Conservation (phyloP, 495 filamentous ascomycete species). For the Opeltia flavorubescens region DNA sequence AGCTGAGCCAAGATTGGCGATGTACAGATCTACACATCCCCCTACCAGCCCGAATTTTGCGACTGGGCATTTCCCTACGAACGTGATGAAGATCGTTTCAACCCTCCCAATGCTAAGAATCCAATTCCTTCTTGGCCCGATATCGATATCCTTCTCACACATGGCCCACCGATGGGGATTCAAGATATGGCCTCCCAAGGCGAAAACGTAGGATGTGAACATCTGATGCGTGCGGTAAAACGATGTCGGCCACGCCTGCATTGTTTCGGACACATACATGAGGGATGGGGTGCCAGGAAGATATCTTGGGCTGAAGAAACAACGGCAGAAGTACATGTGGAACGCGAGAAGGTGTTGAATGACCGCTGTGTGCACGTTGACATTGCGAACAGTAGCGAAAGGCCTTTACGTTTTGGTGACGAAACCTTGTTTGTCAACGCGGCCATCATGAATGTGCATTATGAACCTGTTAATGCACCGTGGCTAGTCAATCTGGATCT, state of each 20-base stretch:
- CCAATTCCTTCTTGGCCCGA: constrained; percentile 28
- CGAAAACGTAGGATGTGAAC: constrained; percentile 32
- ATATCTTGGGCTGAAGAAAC: constrained; percentile 34
- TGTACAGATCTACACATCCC: constrained; percentile 43
- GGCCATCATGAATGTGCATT: constrained; percentile 38
- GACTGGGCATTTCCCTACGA: constrained; percentile 52
- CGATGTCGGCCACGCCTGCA: constrained; percentile 36
- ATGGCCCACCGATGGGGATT: constrained; percentile 52
- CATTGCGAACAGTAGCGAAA: constrained; percentile 21
- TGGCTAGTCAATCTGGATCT: constrained; percentile 55
- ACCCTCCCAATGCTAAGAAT: constrained; percentile 19
- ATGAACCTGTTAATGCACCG: constrained; percentile 37
- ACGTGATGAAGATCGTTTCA: constrained; percentile 38
- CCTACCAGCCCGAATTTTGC: constrained; percentile 49
- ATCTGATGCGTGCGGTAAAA: constrained; percentile 29
- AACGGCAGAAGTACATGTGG: constrained; percentile 18
- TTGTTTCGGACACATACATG: constrained; percentile 52
- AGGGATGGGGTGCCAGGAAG: constrained; percentile 54
- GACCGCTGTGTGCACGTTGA: constrained; percentile 30
- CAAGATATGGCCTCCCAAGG: constrained; percentile 32
- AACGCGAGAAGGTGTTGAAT: constrained; percentile 27
- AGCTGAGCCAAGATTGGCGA: neutral
- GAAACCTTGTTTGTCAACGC: constrained; percentile 67
- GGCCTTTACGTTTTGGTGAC: constrained; percentile 29
- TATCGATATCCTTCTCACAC: constrained; percentile 58